Conservation (phyloP, 2,329 filamentous ascomycete species). For the Kalaharituber pfeilii region DNA sequence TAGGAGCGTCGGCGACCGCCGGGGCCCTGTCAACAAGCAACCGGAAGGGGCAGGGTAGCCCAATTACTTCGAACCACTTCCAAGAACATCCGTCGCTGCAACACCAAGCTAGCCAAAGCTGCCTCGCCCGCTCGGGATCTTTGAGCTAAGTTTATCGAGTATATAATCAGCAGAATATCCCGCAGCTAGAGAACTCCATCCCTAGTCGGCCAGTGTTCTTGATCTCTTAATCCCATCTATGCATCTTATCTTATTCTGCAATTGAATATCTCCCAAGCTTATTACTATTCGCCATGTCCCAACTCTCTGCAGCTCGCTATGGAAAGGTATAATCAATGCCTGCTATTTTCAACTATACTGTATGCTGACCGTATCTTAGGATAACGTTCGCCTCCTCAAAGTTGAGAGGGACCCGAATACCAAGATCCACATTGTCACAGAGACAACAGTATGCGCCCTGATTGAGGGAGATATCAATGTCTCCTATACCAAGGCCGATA, state of each 20-base stretch:
- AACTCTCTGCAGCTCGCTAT: constrained; percentile 21
- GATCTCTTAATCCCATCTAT: too few relatives aligned
- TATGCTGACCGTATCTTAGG: constrained; percentile 34
- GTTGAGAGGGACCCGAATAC: constrained; percentile 63
- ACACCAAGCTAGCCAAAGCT: too few relatives aligned
- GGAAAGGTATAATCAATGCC: constrained; percentile 19
- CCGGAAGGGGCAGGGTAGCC: background rate
- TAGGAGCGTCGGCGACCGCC: background rate
- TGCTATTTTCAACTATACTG: background rate
- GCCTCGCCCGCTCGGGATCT: too few relatives aligned
- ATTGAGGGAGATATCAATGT: constrained; percentile 83
- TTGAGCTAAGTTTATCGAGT: too few relatives aligned
- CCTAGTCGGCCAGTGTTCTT: too few relatives aligned
- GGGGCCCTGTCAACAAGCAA: background rate
- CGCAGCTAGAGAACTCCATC: too few relatives aligned
- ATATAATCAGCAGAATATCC: too few relatives aligned
- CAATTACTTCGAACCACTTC: too few relatives aligned
- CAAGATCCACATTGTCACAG: constrained; percentile 66
- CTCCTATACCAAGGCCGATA: constrained; percentile 83
- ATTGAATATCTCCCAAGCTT: too few relatives aligned
- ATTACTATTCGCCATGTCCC: constrained; percentile 18
- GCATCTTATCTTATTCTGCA: too few relatives aligned
- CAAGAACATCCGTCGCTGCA: too few relatives aligned
- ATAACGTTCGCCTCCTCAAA: constrained; percentile 97
- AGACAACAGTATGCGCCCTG: constrained; percentile 87